Conservation (phyloP, 2,329 filamentous ascomycete species). For the Moelleriella libera region DNA sequence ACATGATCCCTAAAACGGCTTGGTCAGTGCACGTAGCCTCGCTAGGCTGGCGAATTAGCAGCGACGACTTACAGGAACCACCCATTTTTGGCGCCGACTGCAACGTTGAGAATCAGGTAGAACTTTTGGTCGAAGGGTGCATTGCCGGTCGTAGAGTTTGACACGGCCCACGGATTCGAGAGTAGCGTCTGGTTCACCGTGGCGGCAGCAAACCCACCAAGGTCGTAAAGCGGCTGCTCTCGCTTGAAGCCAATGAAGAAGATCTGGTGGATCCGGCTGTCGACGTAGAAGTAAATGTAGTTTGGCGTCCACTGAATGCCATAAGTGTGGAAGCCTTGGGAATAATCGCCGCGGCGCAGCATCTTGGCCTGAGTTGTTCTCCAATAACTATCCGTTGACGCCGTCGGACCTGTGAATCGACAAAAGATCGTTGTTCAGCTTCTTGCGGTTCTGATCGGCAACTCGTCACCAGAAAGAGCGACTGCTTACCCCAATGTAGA, state of each 20-base stretch:
- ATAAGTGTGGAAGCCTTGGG: slow-evolving; percentile 32
- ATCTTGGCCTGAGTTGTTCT: slow-evolving; percentile 17
- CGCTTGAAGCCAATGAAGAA: slow-evolving; percentile 21
- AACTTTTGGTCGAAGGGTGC: slow-evolving; percentile 38
- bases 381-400: slow-evolving; percentile 17
- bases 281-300: slow-evolving; percentile 39
- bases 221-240: slow-evolving; percentile 21
- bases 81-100: slow-evolving; percentile 32
- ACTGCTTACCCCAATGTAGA: slow-evolving; percentile 29
- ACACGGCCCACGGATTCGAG: slow-evolving; percentile 28
- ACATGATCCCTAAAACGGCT: slow-evolving; percentile 20
- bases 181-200: slow-evolving; percentile 25
- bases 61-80: slow-evolving; percentile 25
- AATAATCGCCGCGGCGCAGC: slow-evolving; percentile 22
- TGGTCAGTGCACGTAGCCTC: background rate
- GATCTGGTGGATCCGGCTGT: slow-evolving; percentile 26
- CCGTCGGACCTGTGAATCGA: slow-evolving; percentile 9
- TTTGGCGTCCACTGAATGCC: slow-evolving; percentile 37
- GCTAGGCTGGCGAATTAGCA: background rate
- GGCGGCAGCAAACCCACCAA: slow-evolving; percentile 25
- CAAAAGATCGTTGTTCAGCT: background rate
- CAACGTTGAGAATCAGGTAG: slow-evolving; percentile 36
- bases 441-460: no score
- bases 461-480: background rate
- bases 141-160: slow-evolving; percentile 20